Evolutionary conservation across 345 rosid genomes (phyloP).

Genomic region (Populus deltoides): DNA sequence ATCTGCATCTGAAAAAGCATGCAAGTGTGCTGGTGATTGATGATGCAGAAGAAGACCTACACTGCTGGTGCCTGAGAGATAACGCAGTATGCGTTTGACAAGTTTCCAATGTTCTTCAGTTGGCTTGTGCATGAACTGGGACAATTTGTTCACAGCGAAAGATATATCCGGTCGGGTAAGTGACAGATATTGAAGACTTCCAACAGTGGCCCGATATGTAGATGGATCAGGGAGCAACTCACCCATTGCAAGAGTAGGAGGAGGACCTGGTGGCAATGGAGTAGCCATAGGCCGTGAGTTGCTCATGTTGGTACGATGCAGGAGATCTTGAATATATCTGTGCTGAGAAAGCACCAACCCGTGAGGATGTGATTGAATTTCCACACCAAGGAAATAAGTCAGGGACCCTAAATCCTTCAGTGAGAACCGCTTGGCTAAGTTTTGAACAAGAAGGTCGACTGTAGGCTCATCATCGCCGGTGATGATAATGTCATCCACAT

Average conservation of each 20-base stretch:
- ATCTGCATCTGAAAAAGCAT: background rate
- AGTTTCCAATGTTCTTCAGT: background rate
- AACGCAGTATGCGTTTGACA: too few species aligned
- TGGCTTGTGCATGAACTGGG: background rate
- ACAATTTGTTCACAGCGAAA: too few species aligned
- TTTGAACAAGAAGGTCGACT: background rate
- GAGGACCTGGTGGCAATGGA: too few species aligned
- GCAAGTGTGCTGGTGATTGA: background rate
- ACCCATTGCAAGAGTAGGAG: background rate
- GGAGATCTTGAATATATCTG: too few species aligned
- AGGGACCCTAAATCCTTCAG: rapidly evolving
- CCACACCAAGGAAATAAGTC: background rate
- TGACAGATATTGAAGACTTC: background rate
- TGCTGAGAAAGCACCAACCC: background rate
- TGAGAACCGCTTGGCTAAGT: rapidly evolving
- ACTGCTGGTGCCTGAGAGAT: rapidly evolving
- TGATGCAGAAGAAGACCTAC: background rate
- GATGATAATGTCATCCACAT: background rate
- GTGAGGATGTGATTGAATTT: too few species aligned
- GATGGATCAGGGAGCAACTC: rapidly evolving
- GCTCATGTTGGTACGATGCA: too few species aligned
- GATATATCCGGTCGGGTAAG: too few species aligned
- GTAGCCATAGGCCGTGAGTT: background rate
- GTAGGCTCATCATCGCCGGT: background rate
- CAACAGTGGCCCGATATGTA: rapidly evolving